These are phyloP conservation scores for Lactarius deliciosus DNA, from an alignment of 768 basidiomycete species.

Conservation along the genomic window DNA sequence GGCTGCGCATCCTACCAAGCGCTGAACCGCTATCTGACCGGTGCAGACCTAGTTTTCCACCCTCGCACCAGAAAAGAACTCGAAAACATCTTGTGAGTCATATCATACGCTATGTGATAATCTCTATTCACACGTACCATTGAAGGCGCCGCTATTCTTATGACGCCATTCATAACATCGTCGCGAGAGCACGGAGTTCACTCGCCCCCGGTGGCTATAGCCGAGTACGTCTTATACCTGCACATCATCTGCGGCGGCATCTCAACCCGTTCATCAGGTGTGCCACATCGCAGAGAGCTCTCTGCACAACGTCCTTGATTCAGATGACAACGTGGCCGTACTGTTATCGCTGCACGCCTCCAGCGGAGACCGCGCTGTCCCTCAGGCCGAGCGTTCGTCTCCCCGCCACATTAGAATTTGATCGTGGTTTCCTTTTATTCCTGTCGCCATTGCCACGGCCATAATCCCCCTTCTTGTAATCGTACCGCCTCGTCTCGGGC, in stretches of 20 bases:
- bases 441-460: slow-evolving; percentile 2
- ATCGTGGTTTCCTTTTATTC: neutral
- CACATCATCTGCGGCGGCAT: neutral
- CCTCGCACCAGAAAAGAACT: slow-evolving; percentile 66
- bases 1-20: slow-evolving; percentile 81
- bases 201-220: slow-evolving; percentile 59
- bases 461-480: slow-evolving; percentile 13
- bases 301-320: slow-evolving; percentile 65
- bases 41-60: slow-evolving; percentile 67
- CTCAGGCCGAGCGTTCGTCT: slow-evolving; percentile 36
- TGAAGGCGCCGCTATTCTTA: slow-evolving; percentile 70
- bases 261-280: slow-evolving; percentile 43
- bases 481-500: slow-evolving; percentile 19
- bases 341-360: slow-evolving; percentile 61
- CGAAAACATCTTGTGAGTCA: slow-evolving; percentile 66
- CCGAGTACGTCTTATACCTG: slow-evolving; percentile 40
- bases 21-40: slow-evolving; percentile 69
- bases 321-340: slow-evolving; percentile 61
- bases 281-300: slow-evolving; percentile 72
- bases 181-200: slow-evolving; percentile 64
- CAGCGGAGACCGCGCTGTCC: slow-evolving; percentile 33
- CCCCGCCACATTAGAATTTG: slow-evolving; percentile 44
- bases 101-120: slow-evolving; percentile 7
- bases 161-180: slow-evolving; percentile 79
- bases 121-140: neutral